These are phyloP conservation scores for Lentinula novae-zelandiae DNA, from an alignment of 1,284 basidiomycete genomes.

Conservation along the genomic window DNA sequence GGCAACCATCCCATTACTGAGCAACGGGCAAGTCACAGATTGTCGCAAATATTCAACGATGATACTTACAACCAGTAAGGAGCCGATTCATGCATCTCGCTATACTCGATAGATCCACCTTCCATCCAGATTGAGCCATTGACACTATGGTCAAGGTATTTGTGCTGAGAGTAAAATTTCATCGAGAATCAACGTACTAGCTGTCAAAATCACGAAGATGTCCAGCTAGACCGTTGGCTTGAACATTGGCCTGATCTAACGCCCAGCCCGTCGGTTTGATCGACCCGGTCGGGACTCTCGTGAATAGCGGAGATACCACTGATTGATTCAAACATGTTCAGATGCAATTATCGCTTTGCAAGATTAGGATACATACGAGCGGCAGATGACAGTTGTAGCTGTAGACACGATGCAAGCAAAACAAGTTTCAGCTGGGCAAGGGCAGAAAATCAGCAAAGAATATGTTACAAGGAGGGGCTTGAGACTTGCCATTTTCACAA, in stretches of 20 bases:
- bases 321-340: neutral
- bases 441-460: neutral
- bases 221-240: constrained; percentile 35
- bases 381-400: neutral
- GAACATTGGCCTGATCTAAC: constrained; percentile 33
- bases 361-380: neutral
- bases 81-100: constrained; percentile 37
- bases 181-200: constrained; percentile 25
- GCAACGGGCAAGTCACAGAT: neutral
- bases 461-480: neutral
- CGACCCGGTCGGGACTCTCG: constrained; percentile 28
- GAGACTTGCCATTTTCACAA: neutral
- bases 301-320: constrained; percentile 29
- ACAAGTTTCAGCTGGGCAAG: constrained; percentile 2
- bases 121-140: constrained; percentile 38
- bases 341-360: neutral
- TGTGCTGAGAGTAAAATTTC: neutral
- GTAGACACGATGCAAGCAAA: neutral
- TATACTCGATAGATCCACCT: constrained; percentile 37
- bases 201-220: constrained; percentile 34
- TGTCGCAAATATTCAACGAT: neutral
- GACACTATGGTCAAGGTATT: constrained; percentile 21
- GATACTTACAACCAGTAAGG: constrained; percentile 39
- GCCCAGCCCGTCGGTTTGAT: constrained; percentile 37
- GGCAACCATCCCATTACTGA: constrained; percentile 34